Percentiles rank a stretch among this genome's conserved stretches.
phyloP scores from a whole-genome alignment of 805 yeast genomes.

The Scheffersomyces ergatensis region DNA sequence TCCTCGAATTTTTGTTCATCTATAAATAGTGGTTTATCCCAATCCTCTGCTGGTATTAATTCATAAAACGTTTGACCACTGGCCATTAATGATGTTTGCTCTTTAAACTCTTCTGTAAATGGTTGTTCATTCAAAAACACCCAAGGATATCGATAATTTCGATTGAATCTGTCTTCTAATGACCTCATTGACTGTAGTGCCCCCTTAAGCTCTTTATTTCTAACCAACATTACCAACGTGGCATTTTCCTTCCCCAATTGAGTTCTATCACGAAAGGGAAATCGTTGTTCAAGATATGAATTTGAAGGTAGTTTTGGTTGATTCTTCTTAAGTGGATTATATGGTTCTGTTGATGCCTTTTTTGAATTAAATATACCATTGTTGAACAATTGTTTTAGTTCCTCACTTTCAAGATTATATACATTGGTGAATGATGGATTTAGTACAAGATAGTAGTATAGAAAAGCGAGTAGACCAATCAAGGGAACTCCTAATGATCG shows the following conservation, averaged over 20 bases:
- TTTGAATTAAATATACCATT: background rate
- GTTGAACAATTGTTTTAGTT: background rate
- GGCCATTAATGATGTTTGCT: constrained; percentile 43
- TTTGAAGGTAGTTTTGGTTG: constrained; percentile 27
- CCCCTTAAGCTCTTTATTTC: constrained; percentile 75
- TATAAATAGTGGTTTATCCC: constrained; percentile 39
- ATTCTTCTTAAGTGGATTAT: constrained; percentile 10
- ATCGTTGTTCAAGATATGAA: constrained; percentile 19
- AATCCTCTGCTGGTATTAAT: constrained; percentile 36
- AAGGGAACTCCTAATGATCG: background rate
- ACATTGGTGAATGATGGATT: background rate
- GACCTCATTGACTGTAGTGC: constrained; percentile 53
- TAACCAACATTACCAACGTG: constrained; percentile 79
- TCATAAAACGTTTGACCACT: constrained; percentile 41
- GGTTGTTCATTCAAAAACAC: constrained; percentile 44
- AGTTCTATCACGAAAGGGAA: constrained; percentile 26
- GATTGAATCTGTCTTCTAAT: constrained; percentile 42
- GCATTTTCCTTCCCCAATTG: constrained; percentile 71
- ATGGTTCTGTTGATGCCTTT: constrained; percentile 1
- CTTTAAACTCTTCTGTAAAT: constrained; percentile 38
- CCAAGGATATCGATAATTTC: constrained; percentile 41
- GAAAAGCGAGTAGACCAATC: background rate
- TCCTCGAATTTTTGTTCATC: constrained; percentile 25
- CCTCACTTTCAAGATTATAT: constrained; percentile 2
- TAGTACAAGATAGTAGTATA: background rate